Base-by-base conservation (phyloP, 169 alveolate genomes). In the Fabrea salina region DNA sequence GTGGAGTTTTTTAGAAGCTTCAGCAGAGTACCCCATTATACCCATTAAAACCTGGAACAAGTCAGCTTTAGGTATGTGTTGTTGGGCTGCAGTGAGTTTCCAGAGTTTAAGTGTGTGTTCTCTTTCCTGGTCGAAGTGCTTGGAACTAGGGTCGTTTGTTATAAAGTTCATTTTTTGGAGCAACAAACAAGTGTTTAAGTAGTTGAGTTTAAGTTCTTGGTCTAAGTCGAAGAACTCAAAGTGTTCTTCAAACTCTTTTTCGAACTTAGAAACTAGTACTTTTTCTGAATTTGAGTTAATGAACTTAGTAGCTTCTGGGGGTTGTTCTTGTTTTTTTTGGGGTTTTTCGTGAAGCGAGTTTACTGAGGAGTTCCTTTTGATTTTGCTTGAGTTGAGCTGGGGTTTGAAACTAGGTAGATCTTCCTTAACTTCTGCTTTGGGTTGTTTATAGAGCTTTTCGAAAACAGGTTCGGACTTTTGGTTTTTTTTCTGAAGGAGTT, bases 81-180 rank as follows among this genome's bases (percentile, higher is more conserved):
- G 54, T 16, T 61, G 32, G 1, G 51, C 74, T 7, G n/a, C 50
- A 13, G 39, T 27, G 8, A 61, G 51, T 27, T 16, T 0, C 11
- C 16, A 61, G n/a, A 61, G 11, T 30, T 61, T 61, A n/a, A 61
- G 32, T 35, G 49, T 11, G 27, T 61, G 32, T 61, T 61, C 74
- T 61, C 39, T 51, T 11, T 30, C 44, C 16, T 30, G 11, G 25
- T 37, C 39, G 13, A 51, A 51, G 74, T 61, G 41, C 39, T 61
- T n/a, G n/a, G n/a, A n/a, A n/a, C n/a, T 51, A 16, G 2, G 74
- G 3, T 37, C 39, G 74, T 61, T 61, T 61, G 4, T 61, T 1
- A 61, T 61, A 37, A 61, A 61, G 3, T 32, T 32, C 50, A 61
- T 16, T 1, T 1, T n/a, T 13, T n/a, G 27, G 1, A 61, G 74